Evolutionary conservation across 306 rosid species (phyloP).

Genomic region (Corylus americana): DNA sequence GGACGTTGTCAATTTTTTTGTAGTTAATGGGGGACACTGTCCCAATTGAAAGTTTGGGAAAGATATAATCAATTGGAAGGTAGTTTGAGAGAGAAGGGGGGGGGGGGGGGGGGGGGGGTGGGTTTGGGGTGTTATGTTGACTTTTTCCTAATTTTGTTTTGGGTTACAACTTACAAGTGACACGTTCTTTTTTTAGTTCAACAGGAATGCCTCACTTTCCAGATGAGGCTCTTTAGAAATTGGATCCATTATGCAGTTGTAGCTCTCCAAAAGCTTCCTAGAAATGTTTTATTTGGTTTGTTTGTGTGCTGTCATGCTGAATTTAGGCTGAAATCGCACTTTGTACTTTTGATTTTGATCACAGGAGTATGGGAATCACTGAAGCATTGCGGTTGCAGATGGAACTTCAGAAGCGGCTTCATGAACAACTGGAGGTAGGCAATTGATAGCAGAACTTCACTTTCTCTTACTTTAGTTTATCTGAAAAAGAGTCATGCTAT

Average conservation of each 20-base stretch:
- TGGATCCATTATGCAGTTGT: not conserved
- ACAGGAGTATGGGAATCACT: conserved; percentile 82
- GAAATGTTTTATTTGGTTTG: not conserved
- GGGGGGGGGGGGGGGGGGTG: too few species aligned
- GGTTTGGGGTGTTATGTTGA: too few species aligned
- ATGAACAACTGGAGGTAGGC: conserved; percentile 95
- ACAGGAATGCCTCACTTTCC: not conserved
- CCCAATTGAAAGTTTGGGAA: too few species aligned
- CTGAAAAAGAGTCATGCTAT: not conserved
- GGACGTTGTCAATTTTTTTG: too few species aligned
- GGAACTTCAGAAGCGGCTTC: conserved; percentile 98
- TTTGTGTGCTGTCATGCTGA: not conserved
- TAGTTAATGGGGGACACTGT: too few species aligned
- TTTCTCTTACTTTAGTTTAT: not conserved
- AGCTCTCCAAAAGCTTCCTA: not conserved
- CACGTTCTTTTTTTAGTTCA: not conserved
- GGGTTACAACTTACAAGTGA: not conserved
- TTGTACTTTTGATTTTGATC: conserved; percentile 16
- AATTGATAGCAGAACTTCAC: conserved; percentile 8
- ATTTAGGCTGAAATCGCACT: conserved; percentile 6
- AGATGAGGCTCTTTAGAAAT: not conserved
- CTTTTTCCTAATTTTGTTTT: not conserved
- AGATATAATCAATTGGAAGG: too few species aligned
- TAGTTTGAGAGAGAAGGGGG: too few species aligned
- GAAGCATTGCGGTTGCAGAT: conserved; percentile 92